A percentile compares a stretch with the other conserved stretches of the same genome.
phyloP scores from a whole-genome alignment of 2,329 filamentous ascomycete genomes.

The Hypocreales sp. region DNA sequence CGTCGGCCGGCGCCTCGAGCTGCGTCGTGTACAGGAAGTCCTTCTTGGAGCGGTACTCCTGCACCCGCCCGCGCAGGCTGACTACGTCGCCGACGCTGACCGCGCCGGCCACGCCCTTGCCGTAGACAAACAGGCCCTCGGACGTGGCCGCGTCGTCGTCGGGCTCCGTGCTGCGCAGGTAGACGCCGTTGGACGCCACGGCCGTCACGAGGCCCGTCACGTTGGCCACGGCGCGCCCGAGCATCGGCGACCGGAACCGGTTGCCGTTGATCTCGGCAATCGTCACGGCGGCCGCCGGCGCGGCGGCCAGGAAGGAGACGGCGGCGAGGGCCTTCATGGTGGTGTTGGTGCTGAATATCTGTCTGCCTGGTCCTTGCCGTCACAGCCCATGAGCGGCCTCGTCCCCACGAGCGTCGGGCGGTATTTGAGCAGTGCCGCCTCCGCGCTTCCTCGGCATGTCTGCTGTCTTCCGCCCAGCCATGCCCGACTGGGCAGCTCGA shows the following conservation, averaged over 20 bases:
- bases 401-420: too few species aligned
- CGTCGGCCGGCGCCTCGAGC: conserved; percentile 37
- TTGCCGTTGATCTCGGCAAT: conserved; percentile 53
- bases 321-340: too few species aligned
- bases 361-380: too few species aligned
- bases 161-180: conserved; percentile 42
- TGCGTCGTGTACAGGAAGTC: conserved; percentile 50
- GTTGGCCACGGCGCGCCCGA: conserved; percentile 37
- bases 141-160: conserved; percentile 42
- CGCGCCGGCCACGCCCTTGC: conserved; percentile 30
- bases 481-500: too few species aligned
- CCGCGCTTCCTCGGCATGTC: too few species aligned
- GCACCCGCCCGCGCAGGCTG: conserved; percentile 41
- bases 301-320: too few species aligned
- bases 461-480: too few species aligned
- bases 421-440: too few species aligned
- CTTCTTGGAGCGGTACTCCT: conserved; percentile 34
- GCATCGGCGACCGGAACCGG: conserved; percentile 45
- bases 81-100: conserved; percentile 48
- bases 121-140: conserved; percentile 51
- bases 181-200: conserved; percentile 45
- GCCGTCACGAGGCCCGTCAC: conserved; percentile 51
- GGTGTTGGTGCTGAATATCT: too few species aligned
- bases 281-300: conserved; percentile 23
- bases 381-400: too few species aligned